These are phyloP conservation scores for Talaromyces proteolyticus DNA, from an alignment of 495 filamentous ascomycete genomes.

Conservation along the genomic window DNA sequence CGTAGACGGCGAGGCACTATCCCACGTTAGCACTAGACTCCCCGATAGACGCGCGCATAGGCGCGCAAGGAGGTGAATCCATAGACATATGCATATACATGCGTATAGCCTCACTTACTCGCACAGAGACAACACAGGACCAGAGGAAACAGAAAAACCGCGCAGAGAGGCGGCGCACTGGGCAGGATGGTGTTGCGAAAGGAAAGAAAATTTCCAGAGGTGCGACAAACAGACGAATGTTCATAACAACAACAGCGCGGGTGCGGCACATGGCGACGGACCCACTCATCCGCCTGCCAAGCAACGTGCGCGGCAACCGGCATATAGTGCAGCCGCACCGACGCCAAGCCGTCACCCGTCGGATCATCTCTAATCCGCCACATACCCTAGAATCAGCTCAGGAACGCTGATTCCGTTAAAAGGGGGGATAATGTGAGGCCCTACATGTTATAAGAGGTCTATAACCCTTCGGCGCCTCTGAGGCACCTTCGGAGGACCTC, in stretches of 20 bases:
- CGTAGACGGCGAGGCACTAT: no score
- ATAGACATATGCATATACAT: conserved; percentile 1
- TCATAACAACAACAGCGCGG: background rate
- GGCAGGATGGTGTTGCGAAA: background rate
- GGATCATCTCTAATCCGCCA: background rate
- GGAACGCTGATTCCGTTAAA: background rate
- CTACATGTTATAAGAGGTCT: background rate
- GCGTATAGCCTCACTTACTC: background rate
- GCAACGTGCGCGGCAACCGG: background rate
- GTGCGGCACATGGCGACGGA: background rate
- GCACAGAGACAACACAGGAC: background rate
- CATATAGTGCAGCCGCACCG: background rate
- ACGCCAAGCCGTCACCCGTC: background rate
- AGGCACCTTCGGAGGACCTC: background rate
- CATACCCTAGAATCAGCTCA: background rate
- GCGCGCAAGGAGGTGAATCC: conserved; percentile 1
- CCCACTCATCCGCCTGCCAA: background rate
- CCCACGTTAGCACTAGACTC: no score
- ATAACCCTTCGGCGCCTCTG: background rate
- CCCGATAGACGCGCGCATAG: background rate
- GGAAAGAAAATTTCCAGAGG: background rate
- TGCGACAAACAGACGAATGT: background rate
- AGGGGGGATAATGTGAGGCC: background rate
- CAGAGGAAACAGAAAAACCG: conserved; percentile 3
- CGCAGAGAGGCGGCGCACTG: no score